phyloP scores from a whole-genome alignment of 352 stramenopile genomes.

The Phytophthora colocasiae region DNA sequence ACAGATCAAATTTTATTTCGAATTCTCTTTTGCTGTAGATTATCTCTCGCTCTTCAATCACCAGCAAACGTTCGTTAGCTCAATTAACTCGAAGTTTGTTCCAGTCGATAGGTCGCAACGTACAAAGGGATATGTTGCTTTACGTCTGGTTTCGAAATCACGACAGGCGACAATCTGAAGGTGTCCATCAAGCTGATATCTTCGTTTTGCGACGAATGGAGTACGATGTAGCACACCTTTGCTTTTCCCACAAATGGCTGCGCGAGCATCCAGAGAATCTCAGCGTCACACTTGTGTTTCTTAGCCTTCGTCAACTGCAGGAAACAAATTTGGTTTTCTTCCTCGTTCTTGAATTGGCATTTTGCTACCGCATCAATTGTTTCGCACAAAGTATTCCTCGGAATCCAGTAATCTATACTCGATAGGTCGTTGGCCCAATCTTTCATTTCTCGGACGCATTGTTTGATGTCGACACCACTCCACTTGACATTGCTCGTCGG shows the following conservation, averaged over 20 bases:
- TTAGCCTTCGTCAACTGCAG: conserved; percentile 11
- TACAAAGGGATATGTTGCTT: conserved; percentile 6
- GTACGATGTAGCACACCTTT: conserved; percentile 9
- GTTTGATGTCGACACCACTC: background rate
- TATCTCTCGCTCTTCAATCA: too few relatives aligned
- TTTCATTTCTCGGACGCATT: conserved; percentile 8
- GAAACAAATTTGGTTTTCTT: conserved; percentile 8
- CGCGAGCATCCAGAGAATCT: conserved; percentile 5
- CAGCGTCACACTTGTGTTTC: conserved; percentile 4
- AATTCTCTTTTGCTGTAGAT: too few relatives aligned
- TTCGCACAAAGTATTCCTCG: conserved; percentile 6
- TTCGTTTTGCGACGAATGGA: background rate
- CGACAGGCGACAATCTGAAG: conserved; percentile 8
- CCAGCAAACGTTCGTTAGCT: too few relatives aligned
- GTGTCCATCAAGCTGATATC: background rate
- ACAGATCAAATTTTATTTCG: too few relatives aligned
- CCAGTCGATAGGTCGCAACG: conserved; percentile 9
- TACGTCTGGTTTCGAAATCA: background rate
- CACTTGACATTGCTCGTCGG: background rate
- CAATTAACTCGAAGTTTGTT: conserved; percentile 2
- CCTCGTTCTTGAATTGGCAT: background rate
- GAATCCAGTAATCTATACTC: conserved; percentile 15
- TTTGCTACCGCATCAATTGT: conserved; percentile 15
- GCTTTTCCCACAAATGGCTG: conserved; percentile 6
- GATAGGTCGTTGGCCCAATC: background rate